These are phyloP conservation scores for Zoysia japonica DNA, from an alignment of 176 grass and related monocot species.

Conservation along the genomic window DNA sequence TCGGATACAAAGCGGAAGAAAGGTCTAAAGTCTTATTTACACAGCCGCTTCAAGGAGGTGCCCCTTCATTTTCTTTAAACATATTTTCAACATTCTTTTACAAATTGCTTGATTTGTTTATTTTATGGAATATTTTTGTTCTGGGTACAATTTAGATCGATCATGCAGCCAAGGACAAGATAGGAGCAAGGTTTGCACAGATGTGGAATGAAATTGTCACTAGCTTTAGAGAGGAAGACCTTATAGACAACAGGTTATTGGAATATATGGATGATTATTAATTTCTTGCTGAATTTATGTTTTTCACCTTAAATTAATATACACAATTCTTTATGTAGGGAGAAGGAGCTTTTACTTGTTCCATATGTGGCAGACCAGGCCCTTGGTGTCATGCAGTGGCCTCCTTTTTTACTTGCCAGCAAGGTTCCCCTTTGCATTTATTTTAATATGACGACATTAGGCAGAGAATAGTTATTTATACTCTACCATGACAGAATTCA, in stretches of 20 bases:
- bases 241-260: slow-evolving; percentile 78
- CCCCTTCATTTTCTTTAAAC: slow-evolving; percentile 24
- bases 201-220: slow-evolving; percentile 94
- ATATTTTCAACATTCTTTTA: slow-evolving; percentile 28
- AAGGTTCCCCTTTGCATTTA: slow-evolving; percentile 56
- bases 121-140: slow-evolving; percentile 36
- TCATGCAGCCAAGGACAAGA: slow-evolving; percentile 52
- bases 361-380: slow-evolving; percentile 80
- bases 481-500: slow-evolving; percentile 13
- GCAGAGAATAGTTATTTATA: slow-evolving; percentile 12
- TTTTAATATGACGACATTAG: slow-evolving; percentile 8
- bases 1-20: slow-evolving; percentile 63
- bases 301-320: slow-evolving; percentile 13
- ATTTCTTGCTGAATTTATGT: slow-evolving; percentile 22
- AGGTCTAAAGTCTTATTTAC: slow-evolving; percentile 78
- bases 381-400: slow-evolving; percentile 82
- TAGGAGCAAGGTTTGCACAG: slow-evolving; percentile 90
- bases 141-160: slow-evolving; percentile 46
- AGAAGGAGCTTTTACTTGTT: slow-evolving; percentile 90
- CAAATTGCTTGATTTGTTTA: slow-evolving; percentile 27
- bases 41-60: slow-evolving; percentile 67
- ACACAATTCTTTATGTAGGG: slow-evolving; percentile 49
- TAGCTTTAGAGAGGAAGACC: slow-evolving; percentile 89
- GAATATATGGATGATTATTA: slow-evolving; percentile 10
- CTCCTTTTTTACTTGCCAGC: slow-evolving; percentile 95